Base-by-base conservation (phyloP, 805 yeast species). In the Maudiozyma barnettii region DNA sequence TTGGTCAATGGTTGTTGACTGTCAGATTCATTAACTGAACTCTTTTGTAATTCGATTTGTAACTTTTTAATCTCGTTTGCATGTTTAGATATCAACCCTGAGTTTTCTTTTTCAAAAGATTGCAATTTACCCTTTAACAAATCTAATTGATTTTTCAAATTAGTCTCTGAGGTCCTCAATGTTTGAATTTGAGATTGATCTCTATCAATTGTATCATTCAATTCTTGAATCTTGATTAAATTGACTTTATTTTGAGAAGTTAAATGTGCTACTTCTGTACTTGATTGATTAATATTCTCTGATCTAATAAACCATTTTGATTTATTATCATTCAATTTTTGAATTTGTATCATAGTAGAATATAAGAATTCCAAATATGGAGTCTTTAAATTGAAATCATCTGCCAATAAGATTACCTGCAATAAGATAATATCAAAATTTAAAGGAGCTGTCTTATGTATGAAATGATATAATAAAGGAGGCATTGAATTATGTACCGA, bases 341-440 rank as follows among this genome's bases (percentile, higher is more conserved):
- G 73, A 46, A 71, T 74, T 61, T 84, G 90, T 52, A 85, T 79
- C 71, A 84, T 69, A 46, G 81, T 75, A 2, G 95, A 88, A 61
- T 87, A 90, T 48, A 87, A 68, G 55, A 86, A 86, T 67, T 90
- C 97, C 62, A 90, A 71, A 62, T 90, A 90, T 2, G 97, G 96
- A 0, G 96, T 87, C 61, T 84, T 82, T 46, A 88, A 81, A 43
- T 83, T 81, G 60, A 78, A 77, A 61, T 89, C 96, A 67, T 89
- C 96, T n/a, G 93, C 95, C 48, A 89, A 71, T 47, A 90, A 69
- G 45, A 90, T 90, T 5, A 96, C 95, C 60, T 88, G 95, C 51
- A 90, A 74, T 46, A 90, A 68, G 39, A 88, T 69, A 59, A 88
- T 72, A 67, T 90, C 97, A 39, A 84, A 71, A 51, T 82, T 79